Evolutionary conservation across 2,329 filamentous ascomycete genomes (phyloP), one percentile per base, ranked within the genome.

Genomic region (Neobulgaria alba): DNA sequence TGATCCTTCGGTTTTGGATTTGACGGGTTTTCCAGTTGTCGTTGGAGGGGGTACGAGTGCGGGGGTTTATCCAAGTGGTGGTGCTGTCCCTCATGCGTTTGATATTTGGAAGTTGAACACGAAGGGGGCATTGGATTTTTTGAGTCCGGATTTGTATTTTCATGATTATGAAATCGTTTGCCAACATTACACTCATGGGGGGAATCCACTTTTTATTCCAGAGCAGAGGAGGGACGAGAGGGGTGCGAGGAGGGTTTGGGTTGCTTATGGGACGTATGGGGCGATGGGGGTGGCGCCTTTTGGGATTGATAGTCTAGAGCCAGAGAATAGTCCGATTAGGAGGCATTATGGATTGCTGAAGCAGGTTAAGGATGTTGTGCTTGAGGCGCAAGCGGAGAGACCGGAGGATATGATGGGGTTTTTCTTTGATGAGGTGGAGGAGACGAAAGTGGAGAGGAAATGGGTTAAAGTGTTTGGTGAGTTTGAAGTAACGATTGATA

Each of bases 161-260:
- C 65, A 70, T 45, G 62, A 70, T 29, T 72, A 72, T 46, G 61
- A 63, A 32, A 52, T 45, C 1, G 60, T 66, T 0, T 73, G 69
- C 41, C 50, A 65, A 18, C 26, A 47, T 21, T 73, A 71, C 43
- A 53, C 62, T 3, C 65, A 69, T 36, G 55, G 61, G 3, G 53
- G 56, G 9, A 65, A 71, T 46, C 61, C 67, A 0, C 58, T 73
- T 0, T 72, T 73, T 46, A 71, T 73, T 29, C 70, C 70, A 0
- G 70, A 73, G 55, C 70, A 73, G 48, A 59, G 68, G 4, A 61
- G 70, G 10, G 69, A 72, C 39, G 67, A 68, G 26, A 59, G 63
- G 19, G 67, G 67, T 4, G 61, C 64, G 0, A 53, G 66, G 4
- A 47, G 67, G 2, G 52, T 68, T 1, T 71, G 65, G 65, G 37